Evolutionary conservation across 1,284 basidiomycete species (phyloP), one percentile per base, ranked within the genome.

Genomic region (Termitomyces sp.): DNA sequence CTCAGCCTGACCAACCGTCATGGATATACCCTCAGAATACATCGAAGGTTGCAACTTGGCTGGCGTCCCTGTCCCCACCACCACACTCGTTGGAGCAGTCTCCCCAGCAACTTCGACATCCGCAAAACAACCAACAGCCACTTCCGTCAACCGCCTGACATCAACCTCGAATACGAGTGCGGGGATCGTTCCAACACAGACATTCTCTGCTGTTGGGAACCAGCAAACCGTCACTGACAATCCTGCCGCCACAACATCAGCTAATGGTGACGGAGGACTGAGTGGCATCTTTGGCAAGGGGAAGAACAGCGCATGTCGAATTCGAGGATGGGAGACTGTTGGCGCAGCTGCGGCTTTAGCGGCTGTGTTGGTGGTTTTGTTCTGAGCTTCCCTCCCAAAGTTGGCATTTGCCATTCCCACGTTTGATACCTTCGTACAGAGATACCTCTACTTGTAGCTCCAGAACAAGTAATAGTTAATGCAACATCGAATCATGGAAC

Each of bases 1-100:
- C 13, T 5, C 14, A 35, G 11, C 10, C 14, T 46, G 21, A 46
- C 14, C 34, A n/a, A 46, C 31, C 21, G 16, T 24, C 5, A 35
- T 16, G 3, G 31, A 31, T 34, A 38, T 34, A n/a, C 18, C n/a
- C 6, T 1, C 19, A 59, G 56, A 56, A 31, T 56, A 61, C 39
- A 49, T 59, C 16, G 9, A 19, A 13, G n/a, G 39, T 34, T 58
- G 58, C n/a, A 41, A 52, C 5, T 21, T 19, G 14, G 54, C 45
- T 24, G 58, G 58, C 18, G 54, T 56, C 11, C 1, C 16, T 14
- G 42, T 60, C 4, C 57, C 57, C 30, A 49, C 44, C 5, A 57
- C 54, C 3, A 58, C 58, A 4, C 33, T 58, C 11, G 43, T 49
- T 6, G 58, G 58, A 10, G 53, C 28, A 18, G 28, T 47, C 5